Evolutionary conservation across 2,329 filamentous ascomycete genomes (phyloP).

Genomic region (Chaetomium globosum): DNA sequence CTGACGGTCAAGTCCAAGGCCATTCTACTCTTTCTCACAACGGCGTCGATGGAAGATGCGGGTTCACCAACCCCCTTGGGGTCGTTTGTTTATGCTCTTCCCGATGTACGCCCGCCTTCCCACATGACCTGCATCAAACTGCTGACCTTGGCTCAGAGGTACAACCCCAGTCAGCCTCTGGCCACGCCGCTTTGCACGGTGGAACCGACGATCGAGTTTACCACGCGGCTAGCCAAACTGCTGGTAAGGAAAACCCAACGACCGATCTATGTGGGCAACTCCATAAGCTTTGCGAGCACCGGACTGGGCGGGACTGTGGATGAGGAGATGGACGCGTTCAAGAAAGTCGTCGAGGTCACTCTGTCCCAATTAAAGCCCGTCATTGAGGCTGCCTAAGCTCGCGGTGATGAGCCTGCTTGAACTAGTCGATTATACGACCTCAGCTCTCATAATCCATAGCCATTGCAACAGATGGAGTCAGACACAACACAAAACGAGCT

Average conservation of each 20-base stretch:
- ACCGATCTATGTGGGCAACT: slow-evolving; percentile 90
- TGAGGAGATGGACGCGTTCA: slow-evolving; percentile 91
- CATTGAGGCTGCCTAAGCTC: slow-evolving; percentile 30
- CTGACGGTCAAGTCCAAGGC: slow-evolving; percentile 61
- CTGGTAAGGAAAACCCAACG: slow-evolving; percentile 71
- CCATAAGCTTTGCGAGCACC: slow-evolving; percentile 72
- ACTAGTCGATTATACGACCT: slow-evolving; percentile 2
- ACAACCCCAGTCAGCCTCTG: slow-evolving; percentile 63
- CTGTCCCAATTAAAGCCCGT: slow-evolving; percentile 54
- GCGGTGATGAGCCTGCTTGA: slow-evolving; percentile 30
- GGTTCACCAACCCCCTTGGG: slow-evolving; percentile 64
- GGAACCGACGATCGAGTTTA: slow-evolving; percentile 80
- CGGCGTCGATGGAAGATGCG: slow-evolving; percentile 57
- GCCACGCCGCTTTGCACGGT: slow-evolving; percentile 78
- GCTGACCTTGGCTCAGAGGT: slow-evolving; percentile 46
- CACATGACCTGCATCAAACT: not conserved
- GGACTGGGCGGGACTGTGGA: slow-evolving; percentile 80
- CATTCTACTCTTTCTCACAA: slow-evolving; percentile 64
- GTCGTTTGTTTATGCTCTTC: slow-evolving; percentile 91
- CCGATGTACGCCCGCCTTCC: slow-evolving; percentile 65
- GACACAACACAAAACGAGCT: not conserved
- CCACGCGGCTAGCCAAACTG: slow-evolving; percentile 80
- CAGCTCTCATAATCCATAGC: not conserved
- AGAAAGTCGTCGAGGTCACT: slow-evolving; percentile 71
- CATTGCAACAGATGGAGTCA: not conserved